phyloP scores from a whole-genome alignment of 352 stramenopile genomes.

The Pythium coloratum region DNA sequence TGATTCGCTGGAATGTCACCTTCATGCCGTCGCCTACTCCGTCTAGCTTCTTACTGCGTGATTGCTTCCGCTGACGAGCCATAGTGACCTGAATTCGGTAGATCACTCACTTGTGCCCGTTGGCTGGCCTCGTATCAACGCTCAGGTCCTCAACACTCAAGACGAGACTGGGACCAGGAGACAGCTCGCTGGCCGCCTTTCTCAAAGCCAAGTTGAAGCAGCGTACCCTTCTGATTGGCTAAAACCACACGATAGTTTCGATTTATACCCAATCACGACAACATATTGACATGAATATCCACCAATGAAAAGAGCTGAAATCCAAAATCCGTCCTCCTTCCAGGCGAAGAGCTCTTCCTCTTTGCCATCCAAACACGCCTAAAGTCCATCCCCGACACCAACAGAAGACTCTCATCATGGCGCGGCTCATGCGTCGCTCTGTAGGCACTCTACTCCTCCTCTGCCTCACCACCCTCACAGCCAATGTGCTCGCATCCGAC shows the following conservation, averaged over 20 bases:
- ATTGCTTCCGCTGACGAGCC: neutral
- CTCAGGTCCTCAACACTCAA: neutral
- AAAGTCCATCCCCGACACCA: neutral
- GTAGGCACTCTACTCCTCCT: constrained; percentile 9
- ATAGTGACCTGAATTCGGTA: neutral
- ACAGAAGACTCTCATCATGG: too few species aligned
- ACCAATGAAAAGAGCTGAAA: neutral
- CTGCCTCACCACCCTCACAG: neutral
- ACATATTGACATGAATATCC: neutral
- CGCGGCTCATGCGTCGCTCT: neutral
- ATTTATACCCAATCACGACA: too few species aligned
- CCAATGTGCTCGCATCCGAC: neutral
- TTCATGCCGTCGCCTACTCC: neutral
- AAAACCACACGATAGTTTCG: neutral
- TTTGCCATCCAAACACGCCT: neutral
- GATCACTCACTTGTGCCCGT: neutral
- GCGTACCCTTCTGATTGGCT: constrained; percentile 1
- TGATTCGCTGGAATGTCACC: neutral
- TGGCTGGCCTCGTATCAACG: too few species aligned
- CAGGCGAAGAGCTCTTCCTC: neutral
- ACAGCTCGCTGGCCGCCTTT: neutral
- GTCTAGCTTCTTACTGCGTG: neutral
- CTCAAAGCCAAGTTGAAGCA: neutral
- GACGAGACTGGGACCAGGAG: neutral
- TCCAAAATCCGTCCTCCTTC: neutral